Base-by-base conservation (phyloP, 371 early-diverging fungal species). In the Mortierella sp. region DNA sequence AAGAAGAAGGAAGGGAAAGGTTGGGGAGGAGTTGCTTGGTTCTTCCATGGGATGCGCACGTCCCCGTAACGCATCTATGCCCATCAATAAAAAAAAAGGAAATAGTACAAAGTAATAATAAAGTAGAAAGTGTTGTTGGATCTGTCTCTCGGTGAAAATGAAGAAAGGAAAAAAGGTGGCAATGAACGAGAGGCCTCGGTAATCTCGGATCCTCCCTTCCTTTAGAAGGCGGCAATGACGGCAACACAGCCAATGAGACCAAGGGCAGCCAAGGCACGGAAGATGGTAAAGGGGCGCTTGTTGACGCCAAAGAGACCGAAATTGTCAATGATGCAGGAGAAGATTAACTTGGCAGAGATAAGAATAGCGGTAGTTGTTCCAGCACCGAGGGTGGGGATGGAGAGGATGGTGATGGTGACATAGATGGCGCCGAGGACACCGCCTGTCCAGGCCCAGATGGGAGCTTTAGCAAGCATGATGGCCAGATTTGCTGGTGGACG, bases 181-280 rank as follows among this genome's bases (percentile, higher is more conserved):
- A 38, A 21, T 5, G 32, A 24, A 65, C 1, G 3, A 65, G 10
- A 38, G 16, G 24, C 32, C n/a, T 29, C 32, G 27, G 24, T 27
- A 55, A 55, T n/a, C 56, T 24, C 56, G 41, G 24, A 41, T 27
- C 18, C 7, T n/a, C 18, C 16, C 21, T 12, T 21, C 44, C 29
- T n/a, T 74, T 74, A 81, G 48, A 82, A 88, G 65, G 79, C 80
- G 29, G 89, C 87, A 76, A 90, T 90, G 51, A 91, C 81, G 29
- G 83, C 90, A 5, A 91, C 90, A 55, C 88, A 89, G 27, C 89
- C 88, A 4, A 91, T 79, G 41, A 91, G 78, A 11, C 89, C 91
- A 32, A 90, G 27, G 18, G 90, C 89, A 16, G 89, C 91, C 16
- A 91, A n/a, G 18, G 87, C 84, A 55, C 91, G 84, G 89, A 87